These are phyloP conservation scores for Vitis vinifera DNA, from an alignment of 164 flowering plant species.

Conservation along the genomic window ASM3070453v1 NC_081822.1:2928501-2929000, in stretches of 20 bases:
- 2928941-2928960: slow-evolving; percentile 40
- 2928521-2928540: no score
- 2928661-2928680: neutral
- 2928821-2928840: neutral
- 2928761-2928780: slow-evolving; percentile 21
- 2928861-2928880: neutral
- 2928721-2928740: slow-evolving; percentile 10
- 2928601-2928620: no score
- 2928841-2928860: neutral
- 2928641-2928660: no score
- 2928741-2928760: slow-evolving; percentile 40
- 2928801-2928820: no score
- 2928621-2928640: no score
- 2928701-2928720: slow-evolving; percentile 1
- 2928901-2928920: neutral
- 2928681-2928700: no score
- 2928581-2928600: no score
- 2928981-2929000: slow-evolving; percentile 35
- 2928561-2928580: no score
- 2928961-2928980: slow-evolving; percentile 24
- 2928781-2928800: slow-evolving; percentile 27
- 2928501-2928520: no score
- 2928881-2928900: neutral
- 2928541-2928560: no score
- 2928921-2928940: slow-evolving; percentile 91